phyloP scores from a whole-genome alignment of 495 filamentous ascomycete species.

The Aspergillus diversus region DNA sequence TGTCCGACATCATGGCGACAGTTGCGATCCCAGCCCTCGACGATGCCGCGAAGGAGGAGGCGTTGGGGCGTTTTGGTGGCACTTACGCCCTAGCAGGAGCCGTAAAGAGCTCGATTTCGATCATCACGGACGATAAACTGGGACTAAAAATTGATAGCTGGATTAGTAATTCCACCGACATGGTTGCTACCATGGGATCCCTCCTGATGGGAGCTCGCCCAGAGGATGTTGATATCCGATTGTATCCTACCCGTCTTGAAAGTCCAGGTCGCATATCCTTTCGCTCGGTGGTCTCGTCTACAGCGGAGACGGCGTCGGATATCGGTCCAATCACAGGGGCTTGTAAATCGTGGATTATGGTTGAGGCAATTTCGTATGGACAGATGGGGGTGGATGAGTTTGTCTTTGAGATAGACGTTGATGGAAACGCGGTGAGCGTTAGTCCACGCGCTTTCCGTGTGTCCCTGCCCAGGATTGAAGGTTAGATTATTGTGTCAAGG shows the following conservation, averaged over 20 bases:
- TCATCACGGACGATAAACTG: slow-evolving; percentile 45
- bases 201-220: slow-evolving; percentile 12
- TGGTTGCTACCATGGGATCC: slow-evolving; percentile 33
- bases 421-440: slow-evolving; percentile 32
- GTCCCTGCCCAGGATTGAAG: slow-evolving; percentile 12
- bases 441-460: slow-evolving; percentile 33
- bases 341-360: slow-evolving; percentile 32
- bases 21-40: slow-evolving; percentile 50
- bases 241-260: slow-evolving; percentile 51
- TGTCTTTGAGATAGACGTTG: slow-evolving; percentile 37
- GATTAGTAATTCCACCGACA: slow-evolving; percentile 44
- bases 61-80: slow-evolving; percentile 38
- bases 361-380: slow-evolving; percentile 38
- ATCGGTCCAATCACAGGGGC: slow-evolving; percentile 27
- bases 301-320: slow-evolving; percentile 21
- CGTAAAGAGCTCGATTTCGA: slow-evolving; percentile 36
- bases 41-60: slow-evolving; percentile 47
- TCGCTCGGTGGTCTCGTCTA: slow-evolving; percentile 44
- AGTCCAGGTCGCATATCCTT: slow-evolving; percentile 39
- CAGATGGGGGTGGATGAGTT: slow-evolving; percentile 45
- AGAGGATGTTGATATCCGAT: slow-evolving; percentile 34
- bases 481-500: too few species aligned
- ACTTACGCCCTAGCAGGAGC: slow-evolving; percentile 41
- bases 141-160: slow-evolving; percentile 46
- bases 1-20: slow-evolving; percentile 39